phyloP scores from a whole-genome alignment of 2,329 filamentous ascomycete species.

The Zarea fungicola region DNA sequence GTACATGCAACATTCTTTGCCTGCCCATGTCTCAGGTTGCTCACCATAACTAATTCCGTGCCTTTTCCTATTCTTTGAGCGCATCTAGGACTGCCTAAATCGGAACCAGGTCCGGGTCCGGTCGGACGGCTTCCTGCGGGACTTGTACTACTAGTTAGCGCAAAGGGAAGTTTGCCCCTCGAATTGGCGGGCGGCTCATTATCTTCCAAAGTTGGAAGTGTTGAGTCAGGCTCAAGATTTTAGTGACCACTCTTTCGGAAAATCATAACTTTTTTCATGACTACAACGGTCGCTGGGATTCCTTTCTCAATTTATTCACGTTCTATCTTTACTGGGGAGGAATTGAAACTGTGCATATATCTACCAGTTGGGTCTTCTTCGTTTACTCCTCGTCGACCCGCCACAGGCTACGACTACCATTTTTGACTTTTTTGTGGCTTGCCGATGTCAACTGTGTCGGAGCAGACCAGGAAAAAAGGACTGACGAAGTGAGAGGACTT shows the following conservation, averaged over 20 bases:
- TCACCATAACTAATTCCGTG: too few relatives aligned
- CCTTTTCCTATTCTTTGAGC: not conserved
- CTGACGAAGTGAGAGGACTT: not conserved
- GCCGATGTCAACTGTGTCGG: constrained; percentile 1
- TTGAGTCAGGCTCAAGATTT: too few relatives aligned
- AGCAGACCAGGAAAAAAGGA: not conserved
- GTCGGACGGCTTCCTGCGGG: not conserved
- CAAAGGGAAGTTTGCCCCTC: not conserved
- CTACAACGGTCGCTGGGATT: too few relatives aligned
- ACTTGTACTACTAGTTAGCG: not conserved
- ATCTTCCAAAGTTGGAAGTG: too few relatives aligned
- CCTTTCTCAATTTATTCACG: too few relatives aligned
- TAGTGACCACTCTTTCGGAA: too few relatives aligned
- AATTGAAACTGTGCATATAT: too few relatives aligned
- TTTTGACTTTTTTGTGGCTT: constrained; percentile 10
- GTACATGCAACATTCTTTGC: too few relatives aligned
- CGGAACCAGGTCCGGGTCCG: constrained; percentile 3
- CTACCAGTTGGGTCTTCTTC: not conserved
- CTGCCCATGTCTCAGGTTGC: too few relatives aligned
- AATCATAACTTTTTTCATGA: too few relatives aligned
- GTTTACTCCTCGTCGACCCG: not conserved
- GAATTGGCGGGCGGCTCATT: not conserved
- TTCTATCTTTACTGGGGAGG: too few relatives aligned
- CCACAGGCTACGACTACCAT: not conserved
- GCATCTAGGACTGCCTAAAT: not conserved